phyloP scores from a whole-genome alignment of 192 early-diverging fungal species.

The Coemansia sp. region DNA sequence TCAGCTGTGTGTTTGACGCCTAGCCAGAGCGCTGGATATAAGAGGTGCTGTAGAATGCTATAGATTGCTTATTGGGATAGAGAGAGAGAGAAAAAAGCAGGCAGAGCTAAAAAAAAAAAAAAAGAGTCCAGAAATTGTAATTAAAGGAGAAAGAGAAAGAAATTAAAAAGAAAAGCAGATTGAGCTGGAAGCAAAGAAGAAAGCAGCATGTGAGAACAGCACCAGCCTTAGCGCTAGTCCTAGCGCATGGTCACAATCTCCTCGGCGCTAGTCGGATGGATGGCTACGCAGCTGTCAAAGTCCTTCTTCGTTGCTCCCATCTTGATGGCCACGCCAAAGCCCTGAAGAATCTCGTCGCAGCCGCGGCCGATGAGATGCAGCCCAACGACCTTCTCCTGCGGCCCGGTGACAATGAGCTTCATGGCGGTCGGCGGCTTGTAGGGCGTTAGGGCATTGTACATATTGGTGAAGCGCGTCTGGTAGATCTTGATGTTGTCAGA shows the following conservation, averaged over 20 bases:
- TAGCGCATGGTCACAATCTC: conserved; percentile 80
- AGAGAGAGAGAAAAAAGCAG: not conserved
- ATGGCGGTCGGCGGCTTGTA: conserved; percentile 90
- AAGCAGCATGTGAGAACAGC: not conserved
- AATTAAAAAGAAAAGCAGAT: not conserved
- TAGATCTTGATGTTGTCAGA: conserved; percentile 84
- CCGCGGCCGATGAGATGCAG: conserved; percentile 89
- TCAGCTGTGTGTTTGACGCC: not conserved
- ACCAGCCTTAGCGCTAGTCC: not conserved
- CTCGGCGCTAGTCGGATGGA: conserved; percentile 95
- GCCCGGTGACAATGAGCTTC: conserved; percentile 85
- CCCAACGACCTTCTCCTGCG: conserved; percentile 96
- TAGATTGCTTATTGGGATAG: no score
- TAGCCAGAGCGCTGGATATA: no score
- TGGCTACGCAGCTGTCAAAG: conserved; percentile 93
- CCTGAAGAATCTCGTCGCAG: conserved; percentile 91
- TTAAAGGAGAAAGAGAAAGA: not conserved
- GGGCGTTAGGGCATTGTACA: conserved; percentile 83
- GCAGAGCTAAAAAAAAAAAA: not conserved
- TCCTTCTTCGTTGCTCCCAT: conserved; percentile 99
- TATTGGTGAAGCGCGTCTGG: conserved; percentile 83
- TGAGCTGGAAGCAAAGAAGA: not conserved
- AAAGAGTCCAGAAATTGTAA: not conserved
- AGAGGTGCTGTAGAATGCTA: no score
- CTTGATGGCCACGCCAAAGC: conserved; percentile 94